Conservation (phyloP, 1,284 basidiomycete species). For the Cutaneotrichosporon sp. region DNA sequence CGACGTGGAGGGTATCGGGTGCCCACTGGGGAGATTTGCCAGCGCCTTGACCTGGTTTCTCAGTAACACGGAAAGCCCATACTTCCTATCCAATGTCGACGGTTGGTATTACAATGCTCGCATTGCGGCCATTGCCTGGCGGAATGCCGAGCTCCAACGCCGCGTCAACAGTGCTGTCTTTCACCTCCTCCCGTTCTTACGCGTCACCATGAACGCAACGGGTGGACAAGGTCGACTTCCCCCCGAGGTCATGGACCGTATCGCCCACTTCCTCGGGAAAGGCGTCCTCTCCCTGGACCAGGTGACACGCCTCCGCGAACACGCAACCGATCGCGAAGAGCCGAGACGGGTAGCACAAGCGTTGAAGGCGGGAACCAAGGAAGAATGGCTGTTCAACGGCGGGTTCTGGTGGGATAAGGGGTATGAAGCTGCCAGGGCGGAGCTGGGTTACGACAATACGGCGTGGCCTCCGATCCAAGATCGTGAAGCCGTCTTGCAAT, state of each 20-base stretch:
- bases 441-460: not conserved
- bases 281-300: not conserved
- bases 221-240: not conserved
- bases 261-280: not conserved
- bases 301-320: not conserved
- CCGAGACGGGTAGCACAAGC: not conserved
- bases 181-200: not conserved
- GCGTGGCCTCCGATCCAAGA: not conserved
- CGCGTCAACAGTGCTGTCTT: not conserved
- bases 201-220: not conserved
- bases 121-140: not conserved
- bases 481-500: not conserved
- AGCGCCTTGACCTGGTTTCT: too few relatives aligned
- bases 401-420: not conserved
- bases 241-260: not conserved
- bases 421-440: not conserved
- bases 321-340: not conserved
- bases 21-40: too few relatives aligned
- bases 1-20: too few relatives aligned
- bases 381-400: constrained; percentile 2
- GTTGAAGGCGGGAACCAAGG: not conserved
- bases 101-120: not conserved
- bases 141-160: not conserved
- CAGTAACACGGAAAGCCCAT: too few relatives aligned
- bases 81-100: not conserved